These are phyloP conservation scores for Polytrichum formosum DNA, from an alignment of 225 moss, liverwort and hornwort genomes.

Conservation along the genomic window DNA sequence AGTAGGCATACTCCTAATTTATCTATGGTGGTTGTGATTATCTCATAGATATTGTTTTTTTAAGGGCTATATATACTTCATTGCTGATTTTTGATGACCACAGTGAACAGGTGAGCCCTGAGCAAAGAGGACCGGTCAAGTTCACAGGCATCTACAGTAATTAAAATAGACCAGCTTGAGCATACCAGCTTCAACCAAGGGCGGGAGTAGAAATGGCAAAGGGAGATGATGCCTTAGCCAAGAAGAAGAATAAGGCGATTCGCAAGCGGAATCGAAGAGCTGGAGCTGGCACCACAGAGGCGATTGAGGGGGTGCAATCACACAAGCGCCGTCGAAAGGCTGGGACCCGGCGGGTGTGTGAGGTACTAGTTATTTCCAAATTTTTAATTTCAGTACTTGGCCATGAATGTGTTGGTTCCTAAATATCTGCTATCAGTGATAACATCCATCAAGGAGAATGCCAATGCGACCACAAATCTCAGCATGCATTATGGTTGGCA, in stretches of 20 bases:
- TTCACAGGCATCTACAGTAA: not conserved
- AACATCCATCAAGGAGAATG: no score
- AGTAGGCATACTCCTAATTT: no score
- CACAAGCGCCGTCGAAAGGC: conserved; percentile 76
- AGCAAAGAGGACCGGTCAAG: not conserved
- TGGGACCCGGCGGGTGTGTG: conserved; percentile 81
- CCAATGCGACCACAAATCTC: no score
- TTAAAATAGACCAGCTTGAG: not conserved
- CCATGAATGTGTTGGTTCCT: no score
- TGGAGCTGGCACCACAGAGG: conserved; percentile 76
- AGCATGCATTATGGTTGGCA: no score
- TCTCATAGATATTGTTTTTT: no score
- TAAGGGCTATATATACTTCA: no score
- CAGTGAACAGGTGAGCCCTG: no score
- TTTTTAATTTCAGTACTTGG: no score
- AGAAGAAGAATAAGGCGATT: conserved; percentile 85
- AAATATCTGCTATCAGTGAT: no score
- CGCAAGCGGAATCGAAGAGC: conserved; percentile 88
- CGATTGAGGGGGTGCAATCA: conserved; percentile 81
- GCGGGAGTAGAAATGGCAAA: conserved; percentile 63
- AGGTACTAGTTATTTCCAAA: conserved; percentile 35
- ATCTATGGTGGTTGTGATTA: no score
- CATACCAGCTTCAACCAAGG: not conserved
- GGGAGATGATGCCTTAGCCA: conserved; percentile 85
- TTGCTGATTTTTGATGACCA: no score